Base-by-base conservation (phyloP, 2,329 filamentous ascomycete genomes). In the Fusarium sororula region DNA sequence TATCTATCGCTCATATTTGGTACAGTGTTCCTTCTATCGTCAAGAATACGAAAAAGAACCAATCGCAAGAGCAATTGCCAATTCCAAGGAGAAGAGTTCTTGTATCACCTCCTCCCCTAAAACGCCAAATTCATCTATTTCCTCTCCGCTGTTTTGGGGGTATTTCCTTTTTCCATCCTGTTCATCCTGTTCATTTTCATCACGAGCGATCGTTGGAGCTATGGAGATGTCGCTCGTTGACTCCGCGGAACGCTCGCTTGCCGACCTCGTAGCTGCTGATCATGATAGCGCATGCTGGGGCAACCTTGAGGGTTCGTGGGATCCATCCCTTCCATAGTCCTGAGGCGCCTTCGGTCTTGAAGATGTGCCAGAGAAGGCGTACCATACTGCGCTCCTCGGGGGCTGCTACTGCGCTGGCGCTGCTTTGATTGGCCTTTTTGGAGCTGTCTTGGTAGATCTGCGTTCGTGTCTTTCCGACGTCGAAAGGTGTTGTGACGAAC, bases 281-380 rank as follows among this genome's bases (percentile, higher is more conserved):
- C 96, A 99, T 99, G 81, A 99, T 98, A 35, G 96, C 96, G 83
- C 96, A 99, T 1, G 96, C 94, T 3, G 96, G 96, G 3, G 96
- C 96, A 10, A 99, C 95, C 82, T 98, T 98, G 69, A 98, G 86
- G 75, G 94, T 97, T 44, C 96, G 88, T 0, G 96, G 95, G 30
- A 94, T 92, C 94, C 95, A 98, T 48, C 96, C 96, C 77, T 88
- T 93, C 89, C 97, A 98, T 10, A 99, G 85, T 0, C 96, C 96
- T 3, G 89, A 81, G 22, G 91, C 81, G 5, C 96, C 96, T 83
- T 98, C 96, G 61, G 93, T 93, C 76, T 90, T 89, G 85, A 96
- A 97, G 58, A 99, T 98, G 78, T 98, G 94, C 87, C 90, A 91
- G n/a, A 99, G 85, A 68, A 98, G 93, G 47, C 91, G 90, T 4